A percentile compares a stretch with the other conserved stretches of the same genome.
phyloP scores from a whole-genome alignment of 768 basidiomycete genomes.

The Termitomyces sp. region DNA sequence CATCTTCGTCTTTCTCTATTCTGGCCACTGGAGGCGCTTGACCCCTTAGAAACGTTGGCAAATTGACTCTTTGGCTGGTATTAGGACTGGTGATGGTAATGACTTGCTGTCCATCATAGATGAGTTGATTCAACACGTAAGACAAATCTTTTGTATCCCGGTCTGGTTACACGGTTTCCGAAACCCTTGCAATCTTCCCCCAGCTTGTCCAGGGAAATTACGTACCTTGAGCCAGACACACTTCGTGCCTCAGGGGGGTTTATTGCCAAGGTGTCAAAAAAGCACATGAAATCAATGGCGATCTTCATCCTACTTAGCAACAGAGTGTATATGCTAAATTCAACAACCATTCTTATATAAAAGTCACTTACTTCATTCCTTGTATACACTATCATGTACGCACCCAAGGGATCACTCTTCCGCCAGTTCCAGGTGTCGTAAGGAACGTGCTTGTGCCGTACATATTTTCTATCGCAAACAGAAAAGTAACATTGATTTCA shows the following conservation, averaged over 20 bases:
- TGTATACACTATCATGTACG: conserved; percentile 12
- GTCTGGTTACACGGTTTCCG: not conserved
- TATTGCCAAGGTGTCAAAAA: conserved; percentile 14
- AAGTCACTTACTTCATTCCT: conserved; percentile 14
- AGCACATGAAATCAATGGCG: conserved; percentile 17
- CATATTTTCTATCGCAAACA: conserved; percentile 12
- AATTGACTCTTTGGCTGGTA: too few species aligned
- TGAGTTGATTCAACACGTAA: conserved; percentile 10
- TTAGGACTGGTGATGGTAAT: too few species aligned
- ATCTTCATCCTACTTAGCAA: not conserved
- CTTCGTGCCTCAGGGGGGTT: conserved; percentile 15
- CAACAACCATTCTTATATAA: not conserved
- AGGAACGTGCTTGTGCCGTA: conserved; percentile 13
- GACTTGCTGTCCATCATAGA: not conserved
- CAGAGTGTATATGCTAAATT: not conserved
- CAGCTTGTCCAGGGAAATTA: conserved; percentile 14
- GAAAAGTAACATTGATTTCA: conserved; percentile 9
- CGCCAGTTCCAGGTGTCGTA: conserved; percentile 13
- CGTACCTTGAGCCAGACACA: conserved; percentile 13
- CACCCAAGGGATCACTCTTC: conserved; percentile 12
- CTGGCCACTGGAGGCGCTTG: too few species aligned
- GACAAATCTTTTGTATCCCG: not conserved
- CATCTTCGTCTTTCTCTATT: too few species aligned
- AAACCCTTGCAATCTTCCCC: not conserved
- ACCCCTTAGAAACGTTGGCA: too few species aligned